Base-by-base conservation (phyloP, 2,329 filamentous ascomycete species). In the Beauveria pseudobassiana region DNA sequence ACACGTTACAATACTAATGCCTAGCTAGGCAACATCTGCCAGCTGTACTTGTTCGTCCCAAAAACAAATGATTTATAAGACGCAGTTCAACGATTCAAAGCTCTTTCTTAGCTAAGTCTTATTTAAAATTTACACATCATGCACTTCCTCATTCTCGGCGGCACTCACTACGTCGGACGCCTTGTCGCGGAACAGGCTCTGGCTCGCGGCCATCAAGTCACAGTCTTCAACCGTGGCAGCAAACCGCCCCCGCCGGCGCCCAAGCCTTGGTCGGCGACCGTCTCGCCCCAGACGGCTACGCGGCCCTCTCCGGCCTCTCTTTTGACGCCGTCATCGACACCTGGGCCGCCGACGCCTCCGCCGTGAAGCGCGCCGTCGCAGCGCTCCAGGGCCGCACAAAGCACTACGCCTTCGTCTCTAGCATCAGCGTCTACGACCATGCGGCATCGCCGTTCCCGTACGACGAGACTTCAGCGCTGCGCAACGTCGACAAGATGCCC, bases 251-350 rank as follows among this genome's bases (percentile, higher is more conserved):
- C 2, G 42, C 46, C 3, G 66, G 66, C 7, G 59, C 60, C 2
- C 63, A 43, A 43, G 28, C 55, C 43, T 18, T 67, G 14, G 51
- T 62, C 43, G 66, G 65, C 49, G 66, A 68, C 28, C 64, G 66
- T 42, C 60, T 64, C 16, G 55, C 61, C 5, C 26, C 28, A 10
- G 38, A 59, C 14, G 63, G 52, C 3, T 61, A 62, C 46, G 30
- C 46, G 18, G 59, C 51, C 20, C 60, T 67, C 4, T 56, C 64
- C 3, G 61, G 61, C 7, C 55, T 58, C 5, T 42, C 43, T 2
- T 67, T 66, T 24, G 63, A 67, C 38, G 62, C 61, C 22, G 65
- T 66, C 20, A 56, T 67, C 14, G 66, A 67, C 51, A 66, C 65
- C 10, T 67, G 66, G 66, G 45, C 22, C 18, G 26, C 16, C 16